These are phyloP conservation scores for Castanea crenata DNA, from an alignment of 306 rosid genomes.

Conservation along the genomic window DNA sequence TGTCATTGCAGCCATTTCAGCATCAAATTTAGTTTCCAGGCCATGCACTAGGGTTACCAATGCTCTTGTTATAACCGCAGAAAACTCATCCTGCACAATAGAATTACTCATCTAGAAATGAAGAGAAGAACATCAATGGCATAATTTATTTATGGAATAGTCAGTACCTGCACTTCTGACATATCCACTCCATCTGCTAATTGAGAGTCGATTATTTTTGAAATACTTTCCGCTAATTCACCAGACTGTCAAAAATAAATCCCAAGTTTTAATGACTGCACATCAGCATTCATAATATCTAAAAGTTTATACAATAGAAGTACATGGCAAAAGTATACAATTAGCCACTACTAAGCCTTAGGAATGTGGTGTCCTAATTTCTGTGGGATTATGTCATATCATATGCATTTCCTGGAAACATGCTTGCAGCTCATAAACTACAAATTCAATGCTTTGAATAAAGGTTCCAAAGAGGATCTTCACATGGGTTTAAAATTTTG, in stretches of 20 bases:
- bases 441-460: background rate
- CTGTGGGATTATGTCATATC: background rate
- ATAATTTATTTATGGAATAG: slow-evolving; percentile 14
- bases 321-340: background rate
- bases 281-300: slow-evolving; percentile 18
- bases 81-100: slow-evolving; percentile 87
- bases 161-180: slow-evolving; percentile 92
- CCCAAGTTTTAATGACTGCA: slow-evolving; percentile 23
- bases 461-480: background rate
- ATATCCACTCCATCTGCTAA: slow-evolving; percentile 78
- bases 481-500: background rate
- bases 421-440: background rate
- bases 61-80: slow-evolving; percentile 89
- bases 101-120: slow-evolving; percentile 24
- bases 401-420: background rate
- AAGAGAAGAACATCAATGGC: slow-evolving; percentile 6
- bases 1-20: slow-evolving; percentile 98
- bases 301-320: background rate
- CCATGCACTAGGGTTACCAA: slow-evolving; percentile 92
- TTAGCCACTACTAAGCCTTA: background rate
- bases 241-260: slow-evolving; percentile 66
- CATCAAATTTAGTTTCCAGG: slow-evolving; percentile 92
- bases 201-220: slow-evolving; percentile 85
- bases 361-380: background rate
- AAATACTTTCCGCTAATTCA: slow-evolving; percentile 93